Conservation (phyloP, 2,329 filamentous ascomycete genomes). For the Thermochaetoides dissita region DNA sequence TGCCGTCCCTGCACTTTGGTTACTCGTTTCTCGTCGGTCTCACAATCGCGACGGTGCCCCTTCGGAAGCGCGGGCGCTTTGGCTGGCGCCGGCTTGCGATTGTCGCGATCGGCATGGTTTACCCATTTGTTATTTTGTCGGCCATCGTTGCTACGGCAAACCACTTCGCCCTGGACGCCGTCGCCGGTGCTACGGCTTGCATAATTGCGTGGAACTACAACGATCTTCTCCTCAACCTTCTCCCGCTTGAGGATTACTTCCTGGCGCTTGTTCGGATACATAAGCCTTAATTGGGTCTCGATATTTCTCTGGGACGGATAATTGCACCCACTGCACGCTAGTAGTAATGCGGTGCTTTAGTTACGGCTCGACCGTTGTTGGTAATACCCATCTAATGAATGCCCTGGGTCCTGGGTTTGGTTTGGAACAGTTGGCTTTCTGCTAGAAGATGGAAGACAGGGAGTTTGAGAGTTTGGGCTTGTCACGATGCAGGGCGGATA, state of each 20-base stretch:
- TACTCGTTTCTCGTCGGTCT: conserved; percentile 61
- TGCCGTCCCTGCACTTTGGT: conserved; percentile 64
- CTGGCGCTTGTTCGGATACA: conserved; percentile 48
- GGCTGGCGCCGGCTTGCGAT: conserved; percentile 35
- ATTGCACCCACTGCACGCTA: too few species aligned
- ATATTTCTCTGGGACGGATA: too few species aligned
- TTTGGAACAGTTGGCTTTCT: too few species aligned
- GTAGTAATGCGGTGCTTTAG: too few species aligned
- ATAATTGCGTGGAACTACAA: conserved; percentile 47
- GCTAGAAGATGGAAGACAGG: too few species aligned
- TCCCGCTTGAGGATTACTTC: conserved; percentile 55
- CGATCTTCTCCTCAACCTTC: conserved; percentile 43
- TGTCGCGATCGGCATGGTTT: conserved; percentile 40
- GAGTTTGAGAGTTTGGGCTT: too few species aligned
- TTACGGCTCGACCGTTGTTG: too few species aligned
- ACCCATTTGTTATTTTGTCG: conserved; percentile 50
- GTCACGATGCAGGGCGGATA: too few species aligned
- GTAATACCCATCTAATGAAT: too few species aligned
- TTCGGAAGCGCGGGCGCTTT: conserved; percentile 37
- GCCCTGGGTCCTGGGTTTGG: too few species aligned
- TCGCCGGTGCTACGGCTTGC: conserved; percentile 54
- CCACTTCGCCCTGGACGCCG: conserved; percentile 58
- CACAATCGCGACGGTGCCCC: conserved; percentile 52
- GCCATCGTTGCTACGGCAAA: conserved; percentile 61
- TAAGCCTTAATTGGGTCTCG: conserved; percentile 33